A percentile compares a stretch with the other conserved stretches of the same genome.
phyloP scores from a whole-genome alignment of 1,139 yeast species.

The Scheffersomyces illinoinensis region DNA sequence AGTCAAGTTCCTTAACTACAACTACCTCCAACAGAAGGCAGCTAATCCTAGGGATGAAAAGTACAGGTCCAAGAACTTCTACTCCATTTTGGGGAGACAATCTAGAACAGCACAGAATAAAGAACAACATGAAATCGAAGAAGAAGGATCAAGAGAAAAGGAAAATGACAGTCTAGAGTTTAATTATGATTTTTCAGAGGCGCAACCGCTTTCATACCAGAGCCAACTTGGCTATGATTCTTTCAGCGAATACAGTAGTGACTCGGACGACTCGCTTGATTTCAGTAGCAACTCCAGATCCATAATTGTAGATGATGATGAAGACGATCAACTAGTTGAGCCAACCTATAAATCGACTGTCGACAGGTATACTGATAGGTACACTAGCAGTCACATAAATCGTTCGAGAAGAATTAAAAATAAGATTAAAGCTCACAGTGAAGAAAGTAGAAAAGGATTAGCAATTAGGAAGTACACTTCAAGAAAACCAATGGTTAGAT shows the following conservation, averaged over 20 bases:
- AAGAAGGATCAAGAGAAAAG: slow-evolving; percentile 2
- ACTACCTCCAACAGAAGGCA: slow-evolving; percentile 32
- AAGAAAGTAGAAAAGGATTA: slow-evolving; percentile 31
- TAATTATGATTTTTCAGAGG: not conserved
- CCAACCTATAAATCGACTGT: not conserved
- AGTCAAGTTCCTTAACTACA: slow-evolving; percentile 35
- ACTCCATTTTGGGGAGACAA: slow-evolving; percentile 34
- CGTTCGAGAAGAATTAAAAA: not conserved
- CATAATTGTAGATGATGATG: not conserved
- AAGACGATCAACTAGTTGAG: not conserved
- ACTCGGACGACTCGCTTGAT: not conserved
- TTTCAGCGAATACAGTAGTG: not conserved
- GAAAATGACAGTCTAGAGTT: not conserved
- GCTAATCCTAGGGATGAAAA: slow-evolving; percentile 42
- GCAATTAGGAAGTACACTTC: slow-evolving; percentile 29
- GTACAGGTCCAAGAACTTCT: slow-evolving; percentile 40
- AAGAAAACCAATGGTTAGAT: not conserved
- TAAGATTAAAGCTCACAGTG: slow-evolving; percentile 1
- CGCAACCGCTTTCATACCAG: not conserved
- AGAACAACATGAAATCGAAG: slow-evolving; percentile 7
- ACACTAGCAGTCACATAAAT: not conserved
- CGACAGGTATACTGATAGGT: not conserved
- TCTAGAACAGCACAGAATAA: slow-evolving; percentile 11
- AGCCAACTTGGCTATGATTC: not conserved
- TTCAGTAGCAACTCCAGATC: not conserved